Evolutionary conservation across 352 stramenopile genomes (phyloP).

Genomic region (Phytophthora vignae): DNA sequence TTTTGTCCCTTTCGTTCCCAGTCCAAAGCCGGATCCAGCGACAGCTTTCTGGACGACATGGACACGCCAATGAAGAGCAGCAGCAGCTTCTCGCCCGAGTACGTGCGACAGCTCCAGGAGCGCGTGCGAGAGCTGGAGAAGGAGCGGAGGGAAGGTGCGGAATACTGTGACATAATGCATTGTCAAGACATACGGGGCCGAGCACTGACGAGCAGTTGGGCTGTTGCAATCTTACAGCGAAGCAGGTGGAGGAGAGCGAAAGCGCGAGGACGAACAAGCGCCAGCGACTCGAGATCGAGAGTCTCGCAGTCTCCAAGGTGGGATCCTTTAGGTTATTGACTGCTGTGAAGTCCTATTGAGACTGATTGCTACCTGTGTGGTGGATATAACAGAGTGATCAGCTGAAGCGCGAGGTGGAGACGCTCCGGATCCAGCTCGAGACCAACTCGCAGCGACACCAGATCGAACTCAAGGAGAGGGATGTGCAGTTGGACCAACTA

Average conservation of each 20-base stretch:
- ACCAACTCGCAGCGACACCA: conserved; percentile 64
- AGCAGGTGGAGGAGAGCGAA: conserved; percentile 34
- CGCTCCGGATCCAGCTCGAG: conserved; percentile 61
- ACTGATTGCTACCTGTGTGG: neutral
- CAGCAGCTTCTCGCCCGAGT: conserved; percentile 18
- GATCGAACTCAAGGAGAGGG: conserved; percentile 73
- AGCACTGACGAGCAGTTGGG: conserved; percentile 1
- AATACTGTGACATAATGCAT: neutral
- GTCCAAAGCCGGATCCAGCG: conserved; percentile 23
- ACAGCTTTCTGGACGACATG: conserved; percentile 52
- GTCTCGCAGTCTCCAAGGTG: conserved; percentile 66
- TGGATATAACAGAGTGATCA: conserved; percentile 47
- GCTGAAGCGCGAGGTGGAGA: conserved; percentile 60
- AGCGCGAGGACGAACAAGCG: conserved; percentile 48
- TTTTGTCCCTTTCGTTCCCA: conserved; percentile 12
- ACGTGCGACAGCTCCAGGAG: conserved; percentile 42
- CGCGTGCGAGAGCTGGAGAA: conserved; percentile 41
- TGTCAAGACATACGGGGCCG: neutral
- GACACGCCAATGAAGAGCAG: conserved; percentile 36
- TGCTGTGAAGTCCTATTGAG: neutral
- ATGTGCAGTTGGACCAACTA: conserved; percentile 76
- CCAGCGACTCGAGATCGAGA: conserved; percentile 68
- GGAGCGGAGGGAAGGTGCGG: conserved; percentile 46
- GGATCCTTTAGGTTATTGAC: neutral
- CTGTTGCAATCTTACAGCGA: conserved; percentile 33